Base-by-base conservation (phyloP, 2,329 filamentous ascomycete species). In the Amesomyces nigricolor region DNA sequence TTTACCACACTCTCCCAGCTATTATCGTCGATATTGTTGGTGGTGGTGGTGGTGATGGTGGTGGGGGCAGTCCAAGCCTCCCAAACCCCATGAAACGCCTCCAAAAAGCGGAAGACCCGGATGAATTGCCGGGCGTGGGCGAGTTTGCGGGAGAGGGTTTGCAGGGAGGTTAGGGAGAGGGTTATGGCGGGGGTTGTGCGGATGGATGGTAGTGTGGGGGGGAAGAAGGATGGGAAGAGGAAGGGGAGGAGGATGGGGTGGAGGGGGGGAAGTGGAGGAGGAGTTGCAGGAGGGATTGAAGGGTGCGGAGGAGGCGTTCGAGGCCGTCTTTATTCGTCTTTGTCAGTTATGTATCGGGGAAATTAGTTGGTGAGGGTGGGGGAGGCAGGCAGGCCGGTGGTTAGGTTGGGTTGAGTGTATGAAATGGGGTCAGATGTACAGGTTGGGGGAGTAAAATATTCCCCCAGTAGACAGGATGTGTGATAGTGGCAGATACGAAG, bases 71-170 rank as follows among this genome's bases (percentile, higher is more conserved):
- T 7, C 62, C 74, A 80, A 30, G 74, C 64, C 2, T 66, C 64
- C 65, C 75, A 77, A 1, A 82, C 80, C 2, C 71, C 66, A 22
- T 73, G 66, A 62, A 88, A 85, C 47, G 75, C 77, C 45, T 83
- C 81, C 51, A 87, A 70, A 66, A 86, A 89, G 63, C 84, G 83
- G 67, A 88, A 86, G 55, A 87, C 72, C 11, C 87, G 82, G 65
- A 89, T 78, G 69, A 81, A 83, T 19, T 86, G 80, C 38, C 87
- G 77, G 77, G 71, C 70, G 43, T 80, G 64, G 58, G 74, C 76
- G 52, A 82, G 73, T 44, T 64, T 58, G 57, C 72, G 71, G 16
- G 81, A 37, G 62, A 67, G 8, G 66, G 57, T n/a, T 64, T 64
- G 14, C 71, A 67, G 46, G 9, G 14, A 47, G 19, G 22, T 56